phyloP scores from a whole-genome alignment of 768 basidiomycete genomes.

The Kwoniella newhampshirensis region DNA sequence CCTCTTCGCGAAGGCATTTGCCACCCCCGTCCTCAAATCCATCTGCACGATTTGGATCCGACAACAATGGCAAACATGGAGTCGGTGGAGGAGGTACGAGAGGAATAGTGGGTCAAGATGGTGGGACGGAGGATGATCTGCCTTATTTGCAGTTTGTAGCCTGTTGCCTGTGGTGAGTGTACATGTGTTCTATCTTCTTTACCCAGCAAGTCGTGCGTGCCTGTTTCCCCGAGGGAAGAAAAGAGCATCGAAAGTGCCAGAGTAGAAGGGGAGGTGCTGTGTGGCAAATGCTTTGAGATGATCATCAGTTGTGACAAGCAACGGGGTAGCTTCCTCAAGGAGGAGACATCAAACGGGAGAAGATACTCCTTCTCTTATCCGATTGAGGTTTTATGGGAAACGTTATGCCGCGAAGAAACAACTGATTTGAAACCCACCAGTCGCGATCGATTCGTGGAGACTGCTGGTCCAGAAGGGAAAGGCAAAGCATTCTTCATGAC shows the following conservation, averaged over 20 bases:
- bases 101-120: constrained; percentile 1
- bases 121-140: constrained; percentile 7
- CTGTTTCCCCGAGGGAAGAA: too few relatives aligned
- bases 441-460: constrained; percentile 4
- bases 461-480: constrained; percentile 3
- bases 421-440: constrained; percentile 1
- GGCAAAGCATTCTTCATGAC: constrained; percentile 17
- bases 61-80: not conserved
- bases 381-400: not conserved
- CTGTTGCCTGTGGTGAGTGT: constrained; percentile 30
- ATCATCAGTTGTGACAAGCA: too few relatives aligned
- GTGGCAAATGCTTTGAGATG: too few relatives aligned
- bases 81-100: not conserved
- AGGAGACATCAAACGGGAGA: too few relatives aligned
- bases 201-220: too few relatives aligned
- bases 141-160: constrained; percentile 26
- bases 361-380: not conserved
- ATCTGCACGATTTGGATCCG: not conserved
- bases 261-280: too few relatives aligned
- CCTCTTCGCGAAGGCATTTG: not conserved
- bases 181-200: not conserved
- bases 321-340: too few relatives aligned
- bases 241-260: too few relatives aligned
- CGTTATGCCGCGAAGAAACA: not conserved
- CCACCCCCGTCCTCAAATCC: not conserved